phyloP scores from a whole-genome alignment of 495 filamentous ascomycete species.

The Recurvomyces mirabilis region DNA sequence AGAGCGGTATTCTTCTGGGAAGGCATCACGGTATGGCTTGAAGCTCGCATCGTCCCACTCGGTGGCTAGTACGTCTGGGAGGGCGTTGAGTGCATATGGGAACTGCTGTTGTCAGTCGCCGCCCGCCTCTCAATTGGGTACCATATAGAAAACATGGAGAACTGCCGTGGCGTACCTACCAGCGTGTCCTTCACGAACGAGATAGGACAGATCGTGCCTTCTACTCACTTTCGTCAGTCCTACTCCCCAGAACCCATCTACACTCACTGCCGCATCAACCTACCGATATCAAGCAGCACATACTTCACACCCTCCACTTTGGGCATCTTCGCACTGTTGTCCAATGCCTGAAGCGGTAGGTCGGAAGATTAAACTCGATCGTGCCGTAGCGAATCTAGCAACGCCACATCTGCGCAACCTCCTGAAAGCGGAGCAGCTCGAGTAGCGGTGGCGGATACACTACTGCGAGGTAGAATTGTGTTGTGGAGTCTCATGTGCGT shows the following conservation, averaged over 20 bases:
- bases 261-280: not conserved
- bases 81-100: constrained; percentile 53
- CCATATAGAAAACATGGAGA: no score
- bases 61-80: constrained; percentile 43
- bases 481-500: constrained; percentile 3
- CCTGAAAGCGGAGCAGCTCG: no score
- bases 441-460: not conserved
- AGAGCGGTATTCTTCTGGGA: constrained; percentile 46
- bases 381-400: not conserved
- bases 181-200: constrained; percentile 61
- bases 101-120: constrained; percentile 38
- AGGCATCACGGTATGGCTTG: constrained; percentile 47
- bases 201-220: constrained; percentile 61
- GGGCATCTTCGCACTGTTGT: no score
- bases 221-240: constrained; percentile 30
- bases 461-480: constrained; percentile 1
- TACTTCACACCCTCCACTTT: constrained; percentile 5
- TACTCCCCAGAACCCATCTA: not conserved
- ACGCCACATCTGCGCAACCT: constrained; percentile 2
- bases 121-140: constrained; percentile 4
- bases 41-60: constrained; percentile 51
- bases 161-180: constrained; percentile 48
- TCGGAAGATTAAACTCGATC: not conserved
- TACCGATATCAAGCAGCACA: constrained; percentile 16
- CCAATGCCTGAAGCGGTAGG: no score